phyloP scores from a whole-genome alignment of 345 rosid genomes.

The Salix dunnii region DNA sequence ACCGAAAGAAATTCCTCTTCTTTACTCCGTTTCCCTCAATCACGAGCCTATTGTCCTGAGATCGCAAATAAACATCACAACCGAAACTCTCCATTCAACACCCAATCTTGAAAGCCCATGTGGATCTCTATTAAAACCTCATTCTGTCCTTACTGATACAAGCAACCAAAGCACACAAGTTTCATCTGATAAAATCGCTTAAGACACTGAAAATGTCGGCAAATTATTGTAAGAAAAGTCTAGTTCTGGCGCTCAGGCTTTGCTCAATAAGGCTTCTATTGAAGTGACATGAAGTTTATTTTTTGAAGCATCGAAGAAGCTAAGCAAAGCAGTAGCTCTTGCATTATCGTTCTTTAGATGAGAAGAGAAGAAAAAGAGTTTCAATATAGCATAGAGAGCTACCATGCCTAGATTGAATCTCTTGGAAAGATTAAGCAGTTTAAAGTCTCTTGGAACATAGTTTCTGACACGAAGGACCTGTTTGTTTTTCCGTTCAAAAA shows the following conservation, averaged over 20 bases:
- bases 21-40: neutral
- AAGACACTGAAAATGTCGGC: constrained; percentile 52
- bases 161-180: constrained; percentile 24
- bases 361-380: constrained; percentile 75
- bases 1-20: constrained; percentile 10
- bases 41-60: neutral
- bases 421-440: constrained; percentile 86
- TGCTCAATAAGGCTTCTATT: constrained; percentile 46
- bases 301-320: constrained; percentile 57
- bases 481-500: too few relatives aligned
- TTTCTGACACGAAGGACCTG: constrained; percentile 71
- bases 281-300: constrained; percentile 47
- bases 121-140: constrained; percentile 16
- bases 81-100: constrained; percentile 18
- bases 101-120: neutral
- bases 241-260: constrained; percentile 21
- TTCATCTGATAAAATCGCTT: constrained; percentile 19
- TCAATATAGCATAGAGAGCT: constrained; percentile 50
- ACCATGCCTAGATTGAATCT: constrained; percentile 69
- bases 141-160: neutral
- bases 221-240: constrained; percentile 35
- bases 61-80: constrained; percentile 2
- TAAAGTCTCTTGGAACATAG: constrained; percentile 54
- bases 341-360: constrained; percentile 70
- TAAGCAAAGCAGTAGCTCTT: constrained; percentile 69